These are phyloP conservation scores for Rhodotorula glutinis DNA, from an alignment of 1,284 basidiomycete genomes.

Conservation along the genomic window DNA sequence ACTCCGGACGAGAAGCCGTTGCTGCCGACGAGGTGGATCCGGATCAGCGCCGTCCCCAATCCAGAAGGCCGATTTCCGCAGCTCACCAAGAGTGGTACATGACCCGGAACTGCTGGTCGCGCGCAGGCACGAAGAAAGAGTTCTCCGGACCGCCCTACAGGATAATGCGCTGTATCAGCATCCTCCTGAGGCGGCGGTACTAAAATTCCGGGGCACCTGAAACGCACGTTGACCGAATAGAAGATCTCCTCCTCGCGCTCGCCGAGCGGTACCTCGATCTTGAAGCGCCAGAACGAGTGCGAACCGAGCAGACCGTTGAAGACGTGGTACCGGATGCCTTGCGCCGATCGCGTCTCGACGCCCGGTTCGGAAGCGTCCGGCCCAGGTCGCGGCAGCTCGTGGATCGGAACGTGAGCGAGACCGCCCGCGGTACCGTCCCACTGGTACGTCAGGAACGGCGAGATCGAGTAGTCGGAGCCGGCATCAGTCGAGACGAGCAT, in stretches of 20 bases:
- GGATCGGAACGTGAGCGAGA: constrained; percentile 17
- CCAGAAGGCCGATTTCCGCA: too few species aligned
- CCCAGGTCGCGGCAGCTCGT: constrained; percentile 15
- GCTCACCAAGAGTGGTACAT: constrained; percentile 53
- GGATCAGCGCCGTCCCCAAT: accelerated
- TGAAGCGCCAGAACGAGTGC: constrained; percentile 80
- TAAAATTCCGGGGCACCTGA: not conserved
- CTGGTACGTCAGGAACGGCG: constrained; percentile 68
- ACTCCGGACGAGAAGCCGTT: constrained; percentile 57
- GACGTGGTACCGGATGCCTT: constrained; percentile 75
- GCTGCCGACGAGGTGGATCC: constrained; percentile 47
- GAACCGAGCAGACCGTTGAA: constrained; percentile 50
- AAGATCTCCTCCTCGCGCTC: constrained; percentile 70
- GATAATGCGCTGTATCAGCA: not conserved
- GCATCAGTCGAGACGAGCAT: constrained; percentile 47
- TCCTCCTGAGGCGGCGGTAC: too few species aligned
- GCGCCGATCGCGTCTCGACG: constrained; percentile 50
- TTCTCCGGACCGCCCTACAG: constrained; percentile 61
- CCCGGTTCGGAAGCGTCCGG: not conserved
- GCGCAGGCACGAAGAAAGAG: constrained; percentile 78
- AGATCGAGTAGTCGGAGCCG: constrained; percentile 37
- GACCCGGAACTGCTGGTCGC: constrained; percentile 73
- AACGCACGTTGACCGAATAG: constrained; percentile 56
- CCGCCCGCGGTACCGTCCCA: constrained; percentile 57
- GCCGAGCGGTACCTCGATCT: constrained; percentile 74